Percentiles rank a stretch among this genome's conserved stretches.
Evolutionary conservation across 1,284 basidiomycete species (phyloP).

Genomic region (Pholiota adiposa): DNA sequence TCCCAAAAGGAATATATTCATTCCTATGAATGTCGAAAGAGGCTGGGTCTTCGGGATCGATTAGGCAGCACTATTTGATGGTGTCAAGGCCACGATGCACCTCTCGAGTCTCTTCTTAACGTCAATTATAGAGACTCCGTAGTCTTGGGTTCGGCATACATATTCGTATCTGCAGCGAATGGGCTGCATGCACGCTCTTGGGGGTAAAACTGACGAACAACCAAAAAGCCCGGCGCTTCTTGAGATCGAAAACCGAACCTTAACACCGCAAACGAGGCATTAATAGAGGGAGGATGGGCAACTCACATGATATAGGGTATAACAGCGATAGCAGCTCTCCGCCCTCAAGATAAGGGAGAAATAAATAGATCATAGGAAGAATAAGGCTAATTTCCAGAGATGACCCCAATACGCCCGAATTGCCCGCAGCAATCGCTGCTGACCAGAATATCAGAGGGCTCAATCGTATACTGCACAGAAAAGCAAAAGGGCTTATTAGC

Average conservation of each 20-base stretch:
- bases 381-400: not conserved
- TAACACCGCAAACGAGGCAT: slow-evolving; percentile 3
- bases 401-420: slow-evolving; percentile 5
- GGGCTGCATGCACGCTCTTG: not conserved
- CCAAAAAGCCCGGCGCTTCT: slow-evolving; percentile 1
- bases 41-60: not conserved
- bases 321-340: slow-evolving; percentile 1
- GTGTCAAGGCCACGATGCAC: not conserved
- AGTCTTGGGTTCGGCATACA: not conserved
- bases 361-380: slow-evolving; percentile 9
- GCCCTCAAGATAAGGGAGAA: slow-evolving; percentile 8
- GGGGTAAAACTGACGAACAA: not conserved
- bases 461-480: slow-evolving; percentile 21
- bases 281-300: not conserved
- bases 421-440: slow-evolving; percentile 13
- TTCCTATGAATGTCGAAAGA: not conserved
- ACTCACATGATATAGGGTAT: slow-evolving; percentile 10
- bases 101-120: slow-evolving; percentile 4
- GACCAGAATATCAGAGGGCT: slow-evolving; percentile 2
- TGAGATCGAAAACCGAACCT: not conserved
- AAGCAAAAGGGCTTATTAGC: slow-evolving; percentile 9
- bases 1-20: not conserved
- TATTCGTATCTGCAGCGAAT: not conserved
- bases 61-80: not conserved
- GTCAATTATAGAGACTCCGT: slow-evolving; percentile 6